These are phyloP conservation scores for Anthracocystis walkeri DNA, from an alignment of 1,284 basidiomycete genomes.

Conservation along the genomic window DNA sequence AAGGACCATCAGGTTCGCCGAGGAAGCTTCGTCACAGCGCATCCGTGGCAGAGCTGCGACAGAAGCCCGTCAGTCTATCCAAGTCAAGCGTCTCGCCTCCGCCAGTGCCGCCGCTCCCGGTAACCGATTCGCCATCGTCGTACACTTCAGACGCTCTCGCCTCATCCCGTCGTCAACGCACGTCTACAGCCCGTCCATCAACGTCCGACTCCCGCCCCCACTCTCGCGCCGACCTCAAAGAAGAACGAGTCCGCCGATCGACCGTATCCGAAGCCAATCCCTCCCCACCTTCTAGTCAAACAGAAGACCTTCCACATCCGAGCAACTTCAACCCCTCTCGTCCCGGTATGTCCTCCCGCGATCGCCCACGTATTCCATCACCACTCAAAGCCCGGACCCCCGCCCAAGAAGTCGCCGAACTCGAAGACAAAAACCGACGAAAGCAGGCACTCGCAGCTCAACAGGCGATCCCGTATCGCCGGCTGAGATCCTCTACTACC, in stretches of 20 bases:
- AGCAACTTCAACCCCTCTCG: slow-evolving; percentile 19
- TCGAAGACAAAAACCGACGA: slow-evolving; percentile 3
- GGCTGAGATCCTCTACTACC: slow-evolving; percentile 19
- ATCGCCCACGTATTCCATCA: slow-evolving; percentile 44
- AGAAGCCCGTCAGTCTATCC: slow-evolving; percentile 12
- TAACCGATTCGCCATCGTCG: slow-evolving; percentile 6
- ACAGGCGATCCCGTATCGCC: slow-evolving; percentile 27
- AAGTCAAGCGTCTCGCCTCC: slow-evolving; percentile 11
- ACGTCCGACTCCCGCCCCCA: slow-evolving; percentile 6
- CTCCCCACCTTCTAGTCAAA: neutral
- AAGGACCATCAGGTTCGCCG: slow-evolving; percentile 7
- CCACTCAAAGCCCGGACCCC: slow-evolving; percentile 37
- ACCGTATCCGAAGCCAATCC: slow-evolving; percentile 25
- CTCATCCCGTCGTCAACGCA: neutral
- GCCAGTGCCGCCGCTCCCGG: slow-evolving; percentile 9
- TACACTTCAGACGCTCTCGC: neutral
- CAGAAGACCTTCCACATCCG: neutral
- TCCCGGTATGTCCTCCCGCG: slow-evolving; percentile 43
- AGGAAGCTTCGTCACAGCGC: slow-evolving; percentile 32
- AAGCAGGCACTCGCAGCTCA: slow-evolving; percentile 8
- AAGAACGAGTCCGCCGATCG: slow-evolving; percentile 24
- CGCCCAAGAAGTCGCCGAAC: slow-evolving; percentile 22
- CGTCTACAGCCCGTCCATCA: slow-evolving; percentile 5
- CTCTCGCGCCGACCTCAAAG: slow-evolving; percentile 3
- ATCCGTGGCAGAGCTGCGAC: slow-evolving; percentile 29